Evolutionary conservation across 2,329 filamentous ascomycete species (phyloP).

Genomic region (Amphichorda felina): DNA sequence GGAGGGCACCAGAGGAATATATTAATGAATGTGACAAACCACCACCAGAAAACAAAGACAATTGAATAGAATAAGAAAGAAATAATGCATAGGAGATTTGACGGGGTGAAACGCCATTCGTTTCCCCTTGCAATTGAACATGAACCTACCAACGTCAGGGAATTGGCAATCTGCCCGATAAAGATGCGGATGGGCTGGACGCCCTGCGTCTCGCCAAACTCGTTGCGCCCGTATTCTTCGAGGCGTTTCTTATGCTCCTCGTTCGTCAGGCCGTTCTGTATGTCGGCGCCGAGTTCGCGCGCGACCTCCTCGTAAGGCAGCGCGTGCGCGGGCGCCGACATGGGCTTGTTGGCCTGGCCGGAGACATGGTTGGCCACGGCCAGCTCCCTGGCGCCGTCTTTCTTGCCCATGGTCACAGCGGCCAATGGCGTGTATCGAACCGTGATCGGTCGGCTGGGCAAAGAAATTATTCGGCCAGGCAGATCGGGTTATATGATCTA

Average conservation of each 20-base stretch:
- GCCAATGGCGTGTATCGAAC: too few species aligned
- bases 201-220: slow-evolving; percentile 47
- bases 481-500: too few species aligned
- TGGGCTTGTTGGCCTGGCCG: slow-evolving; percentile 32
- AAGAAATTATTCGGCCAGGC: too few species aligned
- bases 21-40: too few species aligned
- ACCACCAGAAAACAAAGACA: neutral
- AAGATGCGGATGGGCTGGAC: slow-evolving; percentile 53
- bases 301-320: slow-evolving; percentile 40
- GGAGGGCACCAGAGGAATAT: too few species aligned
- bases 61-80: neutral
- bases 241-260: slow-evolving; percentile 42
- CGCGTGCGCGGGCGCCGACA: slow-evolving; percentile 52
- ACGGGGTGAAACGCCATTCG: too few species aligned
- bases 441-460: too few species aligned
- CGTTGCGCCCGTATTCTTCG: slow-evolving; percentile 47
- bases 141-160: slow-evolving; percentile 48
- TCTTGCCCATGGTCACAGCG: slow-evolving; percentile 13
- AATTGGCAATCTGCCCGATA: slow-evolving; percentile 54
- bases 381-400: slow-evolving; percentile 8
- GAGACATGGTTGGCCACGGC: slow-evolving; percentile 14
- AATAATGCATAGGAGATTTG: neutral
- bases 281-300: slow-evolving; percentile 40
- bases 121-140: neutral
- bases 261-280: slow-evolving; percentile 43